These are phyloP conservation scores for Tuber borchii DNA, from an alignment of 495 filamentous ascomycete genomes.

Conservation along the genomic window DNA sequence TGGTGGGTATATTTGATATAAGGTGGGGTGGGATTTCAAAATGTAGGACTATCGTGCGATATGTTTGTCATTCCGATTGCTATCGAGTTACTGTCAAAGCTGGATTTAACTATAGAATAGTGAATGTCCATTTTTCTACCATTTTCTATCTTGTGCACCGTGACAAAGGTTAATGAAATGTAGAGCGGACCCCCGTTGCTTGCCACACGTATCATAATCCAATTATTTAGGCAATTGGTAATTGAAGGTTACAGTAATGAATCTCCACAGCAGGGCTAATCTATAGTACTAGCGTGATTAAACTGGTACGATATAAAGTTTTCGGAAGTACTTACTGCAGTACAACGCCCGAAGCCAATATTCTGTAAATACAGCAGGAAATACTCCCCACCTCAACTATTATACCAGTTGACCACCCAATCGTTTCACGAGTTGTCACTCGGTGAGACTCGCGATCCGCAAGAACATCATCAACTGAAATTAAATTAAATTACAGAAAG, in stretches of 20 bases:
- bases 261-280: neutral
- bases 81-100: neutral
- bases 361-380: neutral
- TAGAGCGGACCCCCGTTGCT: neutral
- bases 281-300: neutral
- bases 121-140: neutral
- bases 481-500: too few species aligned
- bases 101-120: neutral
- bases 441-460: too few species aligned
- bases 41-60: neutral
- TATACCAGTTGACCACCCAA: neutral
- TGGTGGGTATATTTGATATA: neutral
- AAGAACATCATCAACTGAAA: too few species aligned
- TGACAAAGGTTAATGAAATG: neutral
- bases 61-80: neutral
- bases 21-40: neutral
- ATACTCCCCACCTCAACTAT: neutral
- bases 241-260: neutral
- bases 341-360: neutral
- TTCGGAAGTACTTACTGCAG: neutral
- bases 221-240: neutral
- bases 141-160: neutral
- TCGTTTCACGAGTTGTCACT: neutral
- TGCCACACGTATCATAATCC: neutral
- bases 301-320: neutral